phyloP scores from a whole-genome alignment of 148 eudicot species.

The Rhododendron henanense region DNA sequence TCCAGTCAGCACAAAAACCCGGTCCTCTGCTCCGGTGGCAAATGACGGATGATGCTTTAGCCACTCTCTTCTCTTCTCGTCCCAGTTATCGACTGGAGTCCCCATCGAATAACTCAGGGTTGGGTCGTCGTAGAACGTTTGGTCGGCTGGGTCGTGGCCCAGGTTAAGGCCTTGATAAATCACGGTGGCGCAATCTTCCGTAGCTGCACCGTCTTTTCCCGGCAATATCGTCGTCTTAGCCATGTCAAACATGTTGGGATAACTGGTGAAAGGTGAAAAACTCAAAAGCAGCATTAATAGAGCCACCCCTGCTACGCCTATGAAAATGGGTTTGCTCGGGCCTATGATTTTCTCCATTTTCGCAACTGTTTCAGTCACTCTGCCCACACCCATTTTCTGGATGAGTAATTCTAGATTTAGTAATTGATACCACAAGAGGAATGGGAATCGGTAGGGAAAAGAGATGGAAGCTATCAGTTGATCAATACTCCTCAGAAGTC shows the following conservation, averaged over 20 bases:
- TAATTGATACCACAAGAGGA: too few relatives aligned
- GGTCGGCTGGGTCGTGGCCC: not conserved
- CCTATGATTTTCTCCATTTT: not conserved
- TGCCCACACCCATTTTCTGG: not conserved
- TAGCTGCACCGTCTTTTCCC: not conserved
- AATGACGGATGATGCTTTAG: constrained; percentile 25
- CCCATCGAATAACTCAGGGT: constrained; percentile 17
- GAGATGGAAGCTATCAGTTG: too few relatives aligned
- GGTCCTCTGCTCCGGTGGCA: not conserved
- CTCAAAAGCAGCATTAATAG: not conserved
- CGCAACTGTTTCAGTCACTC: not conserved
- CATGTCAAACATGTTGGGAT: not conserved
- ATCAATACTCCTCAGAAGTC: too few relatives aligned
- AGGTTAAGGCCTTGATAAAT: not conserved
- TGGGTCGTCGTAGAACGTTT: too few relatives aligned
- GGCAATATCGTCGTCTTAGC: not conserved
- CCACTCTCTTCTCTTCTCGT: not conserved
- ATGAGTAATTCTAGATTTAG: too few relatives aligned
- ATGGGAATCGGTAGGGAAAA: too few relatives aligned
- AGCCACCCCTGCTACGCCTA: not conserved
- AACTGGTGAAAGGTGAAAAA: not conserved
- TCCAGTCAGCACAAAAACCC: constrained; percentile 21
- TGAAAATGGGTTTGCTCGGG: not conserved
- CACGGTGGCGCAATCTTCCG: not conserved
- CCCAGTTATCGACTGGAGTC: constrained; percentile 24